Evolutionary conservation across 306 rosid genomes (phyloP).

Genomic region (Comarum palustre): DNA sequence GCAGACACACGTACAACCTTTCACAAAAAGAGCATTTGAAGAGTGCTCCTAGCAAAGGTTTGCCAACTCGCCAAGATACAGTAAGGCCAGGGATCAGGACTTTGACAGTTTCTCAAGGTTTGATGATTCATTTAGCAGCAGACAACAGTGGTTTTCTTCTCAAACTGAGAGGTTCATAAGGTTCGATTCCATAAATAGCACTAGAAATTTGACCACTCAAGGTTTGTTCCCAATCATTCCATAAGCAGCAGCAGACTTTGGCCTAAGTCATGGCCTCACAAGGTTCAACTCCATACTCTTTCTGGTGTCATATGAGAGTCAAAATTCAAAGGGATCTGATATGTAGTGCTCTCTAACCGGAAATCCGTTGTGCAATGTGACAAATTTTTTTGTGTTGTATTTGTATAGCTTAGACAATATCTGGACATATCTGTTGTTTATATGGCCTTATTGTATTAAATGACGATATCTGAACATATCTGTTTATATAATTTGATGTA

Average conservation of each 20-base stretch:
- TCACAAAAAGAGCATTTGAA: slow-evolving; percentile 74
- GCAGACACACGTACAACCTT: slow-evolving; percentile 41
- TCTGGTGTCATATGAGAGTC: slow-evolving; percentile 71
- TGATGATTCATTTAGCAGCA: slow-evolving; percentile 63
- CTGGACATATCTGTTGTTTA: too few relatives aligned
- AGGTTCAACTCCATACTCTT: slow-evolving; percentile 73
- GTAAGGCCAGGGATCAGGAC: slow-evolving; percentile 80
- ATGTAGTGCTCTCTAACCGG: slow-evolving; percentile 72
- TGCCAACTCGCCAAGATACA: slow-evolving; percentile 80
- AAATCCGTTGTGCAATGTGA: neutral
- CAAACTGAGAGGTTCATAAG: slow-evolving; percentile 30
- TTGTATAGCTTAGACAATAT: too few relatives aligned
- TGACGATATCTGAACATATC: too few relatives aligned
- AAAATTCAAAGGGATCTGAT: slow-evolving; percentile 62
- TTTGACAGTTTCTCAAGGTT: slow-evolving; percentile 69
- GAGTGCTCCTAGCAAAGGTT: slow-evolving; percentile 76
- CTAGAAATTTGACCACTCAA: slow-evolving; percentile 54
- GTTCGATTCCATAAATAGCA: slow-evolving; percentile 48
- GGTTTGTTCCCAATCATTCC: slow-evolving; percentile 66
- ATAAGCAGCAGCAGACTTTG: slow-evolving; percentile 61
- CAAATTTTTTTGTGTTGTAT: too few relatives aligned
- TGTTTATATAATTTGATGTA: too few relatives aligned
- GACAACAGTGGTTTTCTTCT: slow-evolving; percentile 53
- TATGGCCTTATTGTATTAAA: too few relatives aligned
- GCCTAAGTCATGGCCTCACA: slow-evolving; percentile 40